Conservation (phyloP, 805 yeast species). For the Cephaloascus fragrans region DNA sequence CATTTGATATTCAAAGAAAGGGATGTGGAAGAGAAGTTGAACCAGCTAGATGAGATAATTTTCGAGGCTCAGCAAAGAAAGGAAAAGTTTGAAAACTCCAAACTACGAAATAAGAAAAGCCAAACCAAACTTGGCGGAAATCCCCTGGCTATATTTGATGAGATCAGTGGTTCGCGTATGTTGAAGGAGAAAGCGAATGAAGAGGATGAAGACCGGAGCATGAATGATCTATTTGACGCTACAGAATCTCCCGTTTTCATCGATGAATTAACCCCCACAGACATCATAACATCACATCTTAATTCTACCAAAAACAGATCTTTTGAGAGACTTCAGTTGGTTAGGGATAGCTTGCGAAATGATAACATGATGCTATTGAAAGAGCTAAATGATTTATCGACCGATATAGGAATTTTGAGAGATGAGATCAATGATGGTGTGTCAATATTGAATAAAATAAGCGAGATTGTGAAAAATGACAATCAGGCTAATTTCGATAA, state of each 20-base stretch:
- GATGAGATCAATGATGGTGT: slow-evolving; percentile 6
- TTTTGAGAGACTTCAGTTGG: slow-evolving; percentile 12
- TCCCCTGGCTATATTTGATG: neutral
- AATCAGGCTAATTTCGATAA: slow-evolving; percentile 4
- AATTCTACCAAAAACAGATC: slow-evolving; percentile 7
- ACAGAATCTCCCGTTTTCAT: slow-evolving; percentile 6
- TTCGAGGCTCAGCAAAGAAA: slow-evolving; percentile 17
- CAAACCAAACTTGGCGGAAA: neutral
- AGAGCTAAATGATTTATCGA: slow-evolving; percentile 7
- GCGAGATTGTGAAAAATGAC: slow-evolving; percentile 8
- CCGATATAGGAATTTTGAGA: slow-evolving; percentile 6
- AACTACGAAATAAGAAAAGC: neutral
- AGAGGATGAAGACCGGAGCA: neutral
- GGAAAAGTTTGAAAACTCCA: neutral
- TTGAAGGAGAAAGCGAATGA: neutral
- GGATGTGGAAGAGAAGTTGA: slow-evolving; percentile 28
- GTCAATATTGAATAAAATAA: slow-evolving; percentile 2
- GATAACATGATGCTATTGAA: slow-evolving; percentile 12
- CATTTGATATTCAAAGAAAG: slow-evolving; percentile 42
- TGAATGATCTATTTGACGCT: neutral
- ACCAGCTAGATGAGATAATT: slow-evolving; percentile 39
- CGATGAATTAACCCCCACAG: slow-evolving; percentile 10
- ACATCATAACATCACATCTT: slow-evolving; percentile 12
- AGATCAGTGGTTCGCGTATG: neutral
- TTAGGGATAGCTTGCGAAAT: slow-evolving; percentile 12